Evolutionary conservation across 306 rosid genomes (phyloP), one percentile per base, ranked within the genome.

Genomic region (Vigna nakashimae): DNA sequence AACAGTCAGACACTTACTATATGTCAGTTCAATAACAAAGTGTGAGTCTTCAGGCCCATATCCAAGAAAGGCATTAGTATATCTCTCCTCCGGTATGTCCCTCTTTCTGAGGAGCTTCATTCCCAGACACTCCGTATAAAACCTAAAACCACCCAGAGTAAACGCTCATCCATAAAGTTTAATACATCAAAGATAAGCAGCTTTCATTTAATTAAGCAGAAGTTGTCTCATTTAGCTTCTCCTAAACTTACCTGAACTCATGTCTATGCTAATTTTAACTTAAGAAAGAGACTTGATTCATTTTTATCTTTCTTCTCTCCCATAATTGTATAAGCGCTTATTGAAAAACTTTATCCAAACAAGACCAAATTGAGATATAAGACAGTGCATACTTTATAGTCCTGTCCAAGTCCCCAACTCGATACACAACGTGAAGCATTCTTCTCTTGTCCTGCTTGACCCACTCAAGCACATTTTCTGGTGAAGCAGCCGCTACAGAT

Each of bases 31-130:
- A 69, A 96, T 83, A 74, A 96, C 98, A 69, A 96, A 96, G 79
- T 96, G 98, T 0, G 97, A 91, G 85, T 96, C 99, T 86, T 96
- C 98, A 5, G 97, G 99, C 45, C 99, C 98, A 60, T 92, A 96
- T 80, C 98, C 98, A 69, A 96, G 98, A 83, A 96, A 96, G 68
- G 94, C 98, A 78, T 92, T 96, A 11, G 97, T 92, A 76, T 96
- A 96, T 86, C 76, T 91, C 86, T 93, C 99, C 86, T 96, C 99
- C 2, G 99, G 98, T 85, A 96, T 96, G 89, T 96, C 99, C 65
- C 97, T 94, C 81, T 89, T 96, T 72, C 98, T 82, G 73, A 96
- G 91, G 59, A 96, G 92, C 89, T 96, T 96, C 98, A 96, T 96
- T 79, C 98, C 97, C 14, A 93, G 85, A 81, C 99, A 96, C 78